A percentile compares a stretch with the other conserved stretches of the same genome.
phyloP scores from a whole-genome alignment of 1,284 basidiomycete species.

The Ganoderma sinense region DNA sequence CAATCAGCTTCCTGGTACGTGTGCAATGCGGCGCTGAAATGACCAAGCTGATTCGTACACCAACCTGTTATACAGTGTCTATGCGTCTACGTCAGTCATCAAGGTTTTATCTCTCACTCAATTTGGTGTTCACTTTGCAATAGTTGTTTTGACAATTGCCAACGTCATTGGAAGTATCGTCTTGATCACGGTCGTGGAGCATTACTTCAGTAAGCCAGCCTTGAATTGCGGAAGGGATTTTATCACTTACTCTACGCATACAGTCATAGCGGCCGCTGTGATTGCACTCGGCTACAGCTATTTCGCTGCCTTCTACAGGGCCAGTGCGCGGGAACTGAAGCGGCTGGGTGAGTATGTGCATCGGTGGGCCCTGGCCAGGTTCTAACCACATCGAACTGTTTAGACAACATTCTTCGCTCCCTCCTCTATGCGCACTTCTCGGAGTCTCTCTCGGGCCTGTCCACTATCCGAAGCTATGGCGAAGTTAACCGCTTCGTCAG shows the following conservation, averaged over 20 bases:
- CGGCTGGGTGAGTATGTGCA: slow-evolving; percentile 55
- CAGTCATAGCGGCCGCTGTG: slow-evolving; percentile 59
- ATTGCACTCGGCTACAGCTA: slow-evolving; percentile 62
- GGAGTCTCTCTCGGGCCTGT: slow-evolving; percentile 79
- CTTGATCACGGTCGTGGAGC: slow-evolving; percentile 73
- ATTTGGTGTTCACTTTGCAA: slow-evolving; percentile 1
- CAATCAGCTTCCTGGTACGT: slow-evolving; percentile 61
- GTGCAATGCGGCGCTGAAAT: background rate
- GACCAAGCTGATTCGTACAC: background rate
- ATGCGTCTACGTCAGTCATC: slow-evolving; percentile 64
- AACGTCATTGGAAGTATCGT: slow-evolving; percentile 66
- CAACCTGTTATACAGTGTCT: slow-evolving; percentile 50
- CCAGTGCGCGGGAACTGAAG: slow-evolving; percentile 77
- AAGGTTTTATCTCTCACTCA: background rate
- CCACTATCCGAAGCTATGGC: slow-evolving; percentile 80
- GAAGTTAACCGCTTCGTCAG: slow-evolving; percentile 68
- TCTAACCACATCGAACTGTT: background rate
- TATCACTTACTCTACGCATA: background rate
- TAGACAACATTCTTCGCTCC: slow-evolving; percentile 72
- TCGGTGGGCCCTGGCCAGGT: background rate
- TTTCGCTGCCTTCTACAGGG: slow-evolving; percentile 68
- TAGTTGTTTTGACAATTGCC: slow-evolving; percentile 58
- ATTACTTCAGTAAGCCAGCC: slow-evolving; percentile 66
- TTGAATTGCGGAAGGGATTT: background rate
- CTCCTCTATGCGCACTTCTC: slow-evolving; percentile 84